Conservation (phyloP, 2,329 filamentous ascomycete species). For the Corniculantispora saksenae region DNA sequence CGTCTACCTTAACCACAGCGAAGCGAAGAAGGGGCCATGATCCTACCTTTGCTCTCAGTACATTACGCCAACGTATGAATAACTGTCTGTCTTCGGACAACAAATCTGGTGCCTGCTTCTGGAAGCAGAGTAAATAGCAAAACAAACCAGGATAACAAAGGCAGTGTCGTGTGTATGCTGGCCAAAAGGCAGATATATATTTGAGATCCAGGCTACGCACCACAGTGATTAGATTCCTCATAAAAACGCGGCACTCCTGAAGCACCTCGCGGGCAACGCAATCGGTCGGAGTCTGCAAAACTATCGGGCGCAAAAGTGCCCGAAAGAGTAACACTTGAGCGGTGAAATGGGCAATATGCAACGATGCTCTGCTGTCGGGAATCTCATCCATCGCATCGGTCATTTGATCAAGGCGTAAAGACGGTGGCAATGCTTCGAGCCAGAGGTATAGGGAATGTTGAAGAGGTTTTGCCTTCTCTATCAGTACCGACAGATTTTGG, state of each 20-base stretch:
- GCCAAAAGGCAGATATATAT: conserved; percentile 26
- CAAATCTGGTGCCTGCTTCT: conserved; percentile 18
- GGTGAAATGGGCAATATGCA: conserved; percentile 23
- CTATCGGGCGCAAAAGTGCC: conserved; percentile 21
- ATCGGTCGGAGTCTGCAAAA: not conserved
- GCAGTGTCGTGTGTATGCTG: conserved; percentile 24
- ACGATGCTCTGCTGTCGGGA: conserved; percentile 19
- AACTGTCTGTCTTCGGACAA: conserved; percentile 18
- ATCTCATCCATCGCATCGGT: conserved; percentile 13
- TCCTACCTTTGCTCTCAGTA: conserved; percentile 24
- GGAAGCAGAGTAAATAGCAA: conserved; percentile 24
- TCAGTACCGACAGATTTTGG: conserved; percentile 16
- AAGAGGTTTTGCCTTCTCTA: conserved; percentile 11
- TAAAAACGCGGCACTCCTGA: conserved; percentile 22
- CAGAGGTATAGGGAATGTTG: conserved; percentile 21
- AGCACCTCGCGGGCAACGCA: conserved; percentile 15
- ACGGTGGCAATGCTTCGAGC: conserved; percentile 20
- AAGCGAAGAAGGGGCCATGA: conserved; percentile 27
- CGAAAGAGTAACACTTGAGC: conserved; percentile 21
- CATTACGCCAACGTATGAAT: conserved; percentile 23
- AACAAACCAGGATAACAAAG: conserved; percentile 25
- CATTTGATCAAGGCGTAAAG: conserved; percentile 9
- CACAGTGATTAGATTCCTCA: conserved; percentile 22
- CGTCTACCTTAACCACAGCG: conserved; percentile 27
- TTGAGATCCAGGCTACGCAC: conserved; percentile 22